Percentiles rank a stretch among this genome's conserved stretches.
Evolutionary conservation across 2,329 filamentous ascomycete species (phyloP).

Genomic region (Arthrobotrys pseudoclavata): DNA sequence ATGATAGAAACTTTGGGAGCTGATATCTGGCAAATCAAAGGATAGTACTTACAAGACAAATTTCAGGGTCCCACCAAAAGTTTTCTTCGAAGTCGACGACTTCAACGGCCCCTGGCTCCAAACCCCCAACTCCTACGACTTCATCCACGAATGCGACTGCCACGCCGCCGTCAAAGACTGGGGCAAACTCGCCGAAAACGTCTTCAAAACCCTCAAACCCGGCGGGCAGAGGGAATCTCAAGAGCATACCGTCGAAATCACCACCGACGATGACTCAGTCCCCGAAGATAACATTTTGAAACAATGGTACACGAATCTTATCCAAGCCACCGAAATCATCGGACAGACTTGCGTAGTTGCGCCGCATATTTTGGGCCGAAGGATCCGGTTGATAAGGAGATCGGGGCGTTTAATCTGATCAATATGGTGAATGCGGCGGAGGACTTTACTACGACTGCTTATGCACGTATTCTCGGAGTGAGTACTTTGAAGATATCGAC

Average conservation of each 20-base stretch:
- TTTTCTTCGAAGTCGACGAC: constrained; percentile 62
- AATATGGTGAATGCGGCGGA: constrained; percentile 61
- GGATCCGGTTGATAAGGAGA: constrained; percentile 70
- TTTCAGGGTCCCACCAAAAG: constrained; percentile 60
- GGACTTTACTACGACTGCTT: constrained; percentile 25
- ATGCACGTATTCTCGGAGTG: constrained; percentile 40
- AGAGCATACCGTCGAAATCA: constrained; percentile 61
- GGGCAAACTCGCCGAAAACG: constrained; percentile 70
- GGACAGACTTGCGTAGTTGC: constrained; percentile 59
- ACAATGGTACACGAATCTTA: constrained; percentile 41
- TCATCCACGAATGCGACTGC: constrained; percentile 67
- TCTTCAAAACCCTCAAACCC: constrained; percentile 68
- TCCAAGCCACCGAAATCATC: constrained; percentile 30
- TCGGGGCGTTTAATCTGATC: constrained; percentile 66
- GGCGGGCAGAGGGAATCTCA: constrained; percentile 68
- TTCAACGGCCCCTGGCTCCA: constrained; percentile 61
- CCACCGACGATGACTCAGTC: constrained; percentile 59
- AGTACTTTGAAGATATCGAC: not conserved
- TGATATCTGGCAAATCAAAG: not conserved
- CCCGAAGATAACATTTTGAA: constrained; percentile 48
- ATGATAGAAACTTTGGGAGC: not conserved
- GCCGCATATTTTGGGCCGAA: constrained; percentile 62
- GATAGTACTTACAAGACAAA: not conserved
- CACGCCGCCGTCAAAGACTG: constrained; percentile 73
- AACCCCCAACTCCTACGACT: constrained; percentile 60